These are phyloP conservation scores for Coemansia reversa DNA, from an alignment of 192 early-diverging fungal species.

Conservation along the genomic window DNA sequence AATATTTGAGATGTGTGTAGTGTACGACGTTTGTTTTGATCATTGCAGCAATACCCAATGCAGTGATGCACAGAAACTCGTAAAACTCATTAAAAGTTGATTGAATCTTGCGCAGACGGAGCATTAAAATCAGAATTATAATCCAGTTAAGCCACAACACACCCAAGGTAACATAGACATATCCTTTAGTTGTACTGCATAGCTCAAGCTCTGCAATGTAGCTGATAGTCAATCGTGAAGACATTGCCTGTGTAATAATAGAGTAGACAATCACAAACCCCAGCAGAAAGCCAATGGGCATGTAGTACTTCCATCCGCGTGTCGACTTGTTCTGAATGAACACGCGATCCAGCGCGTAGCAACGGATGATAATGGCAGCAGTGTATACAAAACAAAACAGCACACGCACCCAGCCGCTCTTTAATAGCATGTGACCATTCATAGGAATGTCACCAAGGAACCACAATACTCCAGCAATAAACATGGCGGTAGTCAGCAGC, in stretches of 20 bases:
- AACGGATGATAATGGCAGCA: background rate
- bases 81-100: constrained; percentile 27
- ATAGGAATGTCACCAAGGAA: constrained; percentile 22
- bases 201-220: constrained; percentile 16
- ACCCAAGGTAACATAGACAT: constrained; percentile 8
- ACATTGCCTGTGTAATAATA: constrained; percentile 8
- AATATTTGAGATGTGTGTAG: constrained; percentile 12
- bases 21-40: constrained; percentile 20
- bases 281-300: constrained; percentile 3
- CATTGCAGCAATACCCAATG: constrained; percentile 17
- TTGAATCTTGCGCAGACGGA: constrained; percentile 25
- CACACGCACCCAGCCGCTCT: constrained; percentile 13
- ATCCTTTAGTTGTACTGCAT: constrained; percentile 12
- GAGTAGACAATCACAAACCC: constrained; percentile 2
- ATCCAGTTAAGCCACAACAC: constrained; percentile 29
- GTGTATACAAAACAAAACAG: constrained; percentile 14
- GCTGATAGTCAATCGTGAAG: background rate
- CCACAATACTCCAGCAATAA: constrained; percentile 16
- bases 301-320: constrained; percentile 10
- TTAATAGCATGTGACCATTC: constrained; percentile 16
- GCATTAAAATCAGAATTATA: constrained; percentile 10
- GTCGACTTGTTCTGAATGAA: constrained; percentile 21
- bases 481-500: constrained; percentile 17
- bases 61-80: constrained; percentile 14
- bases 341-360: constrained; percentile 15